phyloP scores from a whole-genome alignment of 371 early-diverging fungal genomes.

The Quaeritorhiza haematococci region DNA sequence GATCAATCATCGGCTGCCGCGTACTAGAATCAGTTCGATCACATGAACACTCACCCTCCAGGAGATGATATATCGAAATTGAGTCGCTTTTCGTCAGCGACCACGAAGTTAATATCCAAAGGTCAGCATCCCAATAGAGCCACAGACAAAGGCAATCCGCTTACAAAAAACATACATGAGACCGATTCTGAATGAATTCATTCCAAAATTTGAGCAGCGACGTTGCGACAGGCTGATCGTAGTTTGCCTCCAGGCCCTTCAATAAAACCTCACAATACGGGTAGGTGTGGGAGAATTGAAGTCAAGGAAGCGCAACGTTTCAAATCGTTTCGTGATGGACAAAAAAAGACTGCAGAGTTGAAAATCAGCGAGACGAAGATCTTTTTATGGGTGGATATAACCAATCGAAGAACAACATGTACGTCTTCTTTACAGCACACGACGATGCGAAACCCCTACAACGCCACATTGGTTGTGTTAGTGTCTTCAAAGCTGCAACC shows the following conservation, averaged over 20 bases:
- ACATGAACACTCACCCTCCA: conserved; percentile 44
- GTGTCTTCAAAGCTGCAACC: background rate
- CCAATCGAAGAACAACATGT: conserved; percentile 80
- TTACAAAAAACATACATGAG: conserved; percentile 31
- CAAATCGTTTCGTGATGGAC: background rate
- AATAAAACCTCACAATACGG: conserved; percentile 57
- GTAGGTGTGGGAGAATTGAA: background rate
- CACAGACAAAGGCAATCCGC: no score
- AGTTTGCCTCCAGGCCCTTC: conserved; percentile 67
- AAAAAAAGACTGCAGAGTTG: conserved; percentile 7
- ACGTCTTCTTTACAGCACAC: conserved; percentile 54
- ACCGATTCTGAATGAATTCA: conserved; percentile 76
- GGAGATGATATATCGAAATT: conserved; percentile 80
- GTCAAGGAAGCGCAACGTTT: background rate
- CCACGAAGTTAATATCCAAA: background rate
- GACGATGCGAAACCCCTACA: conserved; percentile 53
- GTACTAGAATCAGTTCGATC: background rate
- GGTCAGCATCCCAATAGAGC: no score
- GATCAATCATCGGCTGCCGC: background rate
- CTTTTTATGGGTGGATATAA: no score
- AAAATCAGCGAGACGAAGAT: no score
- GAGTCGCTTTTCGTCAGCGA: conserved; percentile 46
- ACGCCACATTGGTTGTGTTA: no score
- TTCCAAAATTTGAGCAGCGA: conserved; percentile 68
- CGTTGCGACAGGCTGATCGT: conserved; percentile 56